Base-by-base conservation (phyloP, 2,329 filamentous ascomycete genomes). In the Fusarium beomiforme region DNA sequence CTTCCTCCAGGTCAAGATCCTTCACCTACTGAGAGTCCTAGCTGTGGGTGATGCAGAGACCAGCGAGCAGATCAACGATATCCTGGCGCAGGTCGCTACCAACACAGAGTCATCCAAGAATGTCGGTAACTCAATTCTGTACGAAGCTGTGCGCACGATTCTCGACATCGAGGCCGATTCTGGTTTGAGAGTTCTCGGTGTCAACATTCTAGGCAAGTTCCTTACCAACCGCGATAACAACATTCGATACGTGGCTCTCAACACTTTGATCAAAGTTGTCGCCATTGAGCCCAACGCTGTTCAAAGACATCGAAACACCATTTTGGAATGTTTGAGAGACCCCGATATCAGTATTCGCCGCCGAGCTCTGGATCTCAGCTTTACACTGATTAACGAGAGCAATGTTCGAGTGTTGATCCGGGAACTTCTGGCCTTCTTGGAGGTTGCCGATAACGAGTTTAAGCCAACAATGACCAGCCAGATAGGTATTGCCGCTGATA, bases 41-140 rank as follows among this genome's bases (percentile, higher is more conserved):
- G 95, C 92, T 19, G 90, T 94, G 68, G 95, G 95, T 37, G 94
- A 99, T 80, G 85, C 90, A 14, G 88, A 94, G 67, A 94, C 93
- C 29, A 98, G 94, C 80, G 97, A 99, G 82, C 92, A 97, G 81
- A 98, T 99, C 85, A 99, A 98, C 83, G 96, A 99, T 78, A 99
- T 99, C 68, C 85, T 99, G 66, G 96, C 96, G 9, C 95, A 97
- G 84, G 96, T 99, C 59, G 96, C 96, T 56, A 98, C 95, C 41
- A 99, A 99, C 81, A 99, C 96, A 2, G 96, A 99, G 78, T 94
- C 95, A 0, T 95, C 95, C 31, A 99, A 99, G 85, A 99, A 99
- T 73, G 96, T 99, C 43, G 96, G 96, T 70, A 99, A 99, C 80
- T 95, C 96, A 1, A 99, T 99, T 75, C 86, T 99, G 11, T 99